Percentiles rank a stretch among this genome's conserved stretches.
These are phyloP conservation scores for Yamadazyma oceani DNA, from an alignment of 1,139 yeast species.

Conservation along the genomic window DNA sequence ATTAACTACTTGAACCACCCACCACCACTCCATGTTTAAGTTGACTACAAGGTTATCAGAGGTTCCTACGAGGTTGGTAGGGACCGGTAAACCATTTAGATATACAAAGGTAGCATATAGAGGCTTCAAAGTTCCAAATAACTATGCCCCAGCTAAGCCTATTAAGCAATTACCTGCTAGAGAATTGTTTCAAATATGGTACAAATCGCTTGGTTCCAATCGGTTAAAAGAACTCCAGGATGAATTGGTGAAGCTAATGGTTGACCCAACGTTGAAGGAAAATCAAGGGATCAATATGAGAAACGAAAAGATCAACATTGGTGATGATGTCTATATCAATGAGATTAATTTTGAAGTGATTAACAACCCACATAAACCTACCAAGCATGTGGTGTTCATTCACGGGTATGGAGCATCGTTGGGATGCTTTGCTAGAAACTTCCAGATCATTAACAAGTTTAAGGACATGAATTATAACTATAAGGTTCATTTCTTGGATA, in stretches of 20 bases:
- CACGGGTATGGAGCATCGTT: slow-evolving; percentile 94
- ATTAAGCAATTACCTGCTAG: slow-evolving; percentile 9
- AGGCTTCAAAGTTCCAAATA: slow-evolving; percentile 5
- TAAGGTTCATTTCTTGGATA: slow-evolving; percentile 72
- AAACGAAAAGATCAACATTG: slow-evolving; percentile 26
- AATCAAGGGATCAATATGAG: slow-evolving; percentile 24
- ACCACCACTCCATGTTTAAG: no score
- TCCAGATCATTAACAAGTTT: slow-evolving; percentile 47
- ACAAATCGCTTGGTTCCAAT: slow-evolving; percentile 27
- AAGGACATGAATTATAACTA: slow-evolving; percentile 41
- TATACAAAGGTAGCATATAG: neutral
- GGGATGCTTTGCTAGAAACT: slow-evolving; percentile 81
- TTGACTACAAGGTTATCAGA: no score
- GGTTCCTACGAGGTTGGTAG: no score
- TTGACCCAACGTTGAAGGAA: slow-evolving; percentile 22
- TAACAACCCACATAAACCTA: slow-evolving; percentile 21
- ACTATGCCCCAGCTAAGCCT: slow-evolving; percentile 4
- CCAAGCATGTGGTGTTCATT: slow-evolving; percentile 59
- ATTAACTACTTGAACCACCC: no score
- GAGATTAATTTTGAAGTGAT: slow-evolving; percentile 36
- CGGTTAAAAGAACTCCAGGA: slow-evolving; percentile 34
- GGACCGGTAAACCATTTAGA: no score
- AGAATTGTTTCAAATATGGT: slow-evolving; percentile 25
- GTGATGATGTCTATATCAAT: slow-evolving; percentile 33
- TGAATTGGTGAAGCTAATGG: slow-evolving; percentile 37